Evolutionary conservation across 345 rosid genomes (phyloP).

Genomic region (Gossypium sturtianum): DNA sequence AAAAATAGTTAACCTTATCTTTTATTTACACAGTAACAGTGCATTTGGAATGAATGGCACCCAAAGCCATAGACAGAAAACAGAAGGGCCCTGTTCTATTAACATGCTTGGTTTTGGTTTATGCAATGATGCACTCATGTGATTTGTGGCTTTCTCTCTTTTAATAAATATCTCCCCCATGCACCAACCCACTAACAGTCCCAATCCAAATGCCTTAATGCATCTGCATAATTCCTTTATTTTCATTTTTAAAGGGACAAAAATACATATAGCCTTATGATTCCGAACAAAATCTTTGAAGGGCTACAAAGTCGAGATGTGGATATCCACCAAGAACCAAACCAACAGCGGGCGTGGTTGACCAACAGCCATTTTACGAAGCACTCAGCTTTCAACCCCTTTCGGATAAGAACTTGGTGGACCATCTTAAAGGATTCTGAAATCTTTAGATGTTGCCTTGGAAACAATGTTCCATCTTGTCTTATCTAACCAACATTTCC

Average conservation of each 20-base stretch:
- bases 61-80: too few relatives aligned
- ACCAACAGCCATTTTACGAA: constrained; percentile 15
- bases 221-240: not conserved
- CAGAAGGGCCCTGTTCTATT: not conserved
- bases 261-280: too few relatives aligned
- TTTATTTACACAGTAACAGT: too few relatives aligned
- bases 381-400: constrained; percentile 6
- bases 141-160: constrained; percentile 10
- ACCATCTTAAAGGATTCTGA: constrained; percentile 21
- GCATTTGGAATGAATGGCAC: too few relatives aligned
- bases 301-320: not conserved
- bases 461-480: not conserved
- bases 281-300: constrained; percentile 1
- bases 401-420: constrained; percentile 20
- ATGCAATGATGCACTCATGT: not conserved
- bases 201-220: not conserved
- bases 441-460: not conserved
- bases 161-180: not conserved
- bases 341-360: constrained; percentile 10
- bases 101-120: not conserved
- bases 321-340: not conserved
- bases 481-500: not conserved
- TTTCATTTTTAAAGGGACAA: not conserved
- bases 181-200: constrained; percentile 8
- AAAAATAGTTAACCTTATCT: too few relatives aligned